These are phyloP conservation scores for Mytilinidion resinicola DNA, from an alignment of 495 filamentous ascomycete species.

Conservation along the genomic window DNA sequence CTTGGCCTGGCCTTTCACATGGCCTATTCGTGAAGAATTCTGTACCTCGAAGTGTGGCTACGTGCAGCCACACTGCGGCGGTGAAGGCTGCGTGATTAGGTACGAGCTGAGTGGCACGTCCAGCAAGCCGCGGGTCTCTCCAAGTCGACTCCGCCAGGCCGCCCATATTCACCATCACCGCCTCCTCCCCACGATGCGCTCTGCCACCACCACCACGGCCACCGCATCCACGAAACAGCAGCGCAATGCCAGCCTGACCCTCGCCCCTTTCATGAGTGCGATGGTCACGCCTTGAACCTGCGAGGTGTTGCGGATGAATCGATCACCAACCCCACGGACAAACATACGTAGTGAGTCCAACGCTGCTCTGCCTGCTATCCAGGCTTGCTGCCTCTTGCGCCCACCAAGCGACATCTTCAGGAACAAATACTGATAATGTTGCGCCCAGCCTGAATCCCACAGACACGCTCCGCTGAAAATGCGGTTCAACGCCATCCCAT, in stretches of 20 bases:
- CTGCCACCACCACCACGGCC: neutral
- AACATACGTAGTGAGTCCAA: neutral
- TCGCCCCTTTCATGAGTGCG: neutral
- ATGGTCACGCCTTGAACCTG: neutral
- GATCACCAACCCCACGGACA: neutral
- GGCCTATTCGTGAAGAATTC: too few species aligned
- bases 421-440: too few species aligned
- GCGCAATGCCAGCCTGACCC: neutral
- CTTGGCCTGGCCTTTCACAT: too few species aligned
- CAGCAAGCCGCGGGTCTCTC: neutral
- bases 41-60: too few species aligned
- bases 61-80: neutral
- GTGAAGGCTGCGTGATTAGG: neutral
- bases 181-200: neutral
- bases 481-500: slow-evolving; percentile 20
- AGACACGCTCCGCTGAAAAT: slow-evolving; percentile 9
- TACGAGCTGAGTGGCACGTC: neutral
- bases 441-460: neutral
- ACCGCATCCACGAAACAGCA: neutral
- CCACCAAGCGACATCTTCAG: slow-evolving; percentile 2
- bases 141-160: slow-evolving; percentile 1
- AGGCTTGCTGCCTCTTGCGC: neutral
- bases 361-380: neutral
- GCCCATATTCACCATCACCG: neutral
- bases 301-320: slow-evolving; percentile 1